A percentile compares a stretch with the other conserved stretches of the same genome.
These are phyloP conservation scores for Gnaphalium uliginosum DNA, from an alignment of 129 eudicot species.

Conservation along the genomic window DNA sequence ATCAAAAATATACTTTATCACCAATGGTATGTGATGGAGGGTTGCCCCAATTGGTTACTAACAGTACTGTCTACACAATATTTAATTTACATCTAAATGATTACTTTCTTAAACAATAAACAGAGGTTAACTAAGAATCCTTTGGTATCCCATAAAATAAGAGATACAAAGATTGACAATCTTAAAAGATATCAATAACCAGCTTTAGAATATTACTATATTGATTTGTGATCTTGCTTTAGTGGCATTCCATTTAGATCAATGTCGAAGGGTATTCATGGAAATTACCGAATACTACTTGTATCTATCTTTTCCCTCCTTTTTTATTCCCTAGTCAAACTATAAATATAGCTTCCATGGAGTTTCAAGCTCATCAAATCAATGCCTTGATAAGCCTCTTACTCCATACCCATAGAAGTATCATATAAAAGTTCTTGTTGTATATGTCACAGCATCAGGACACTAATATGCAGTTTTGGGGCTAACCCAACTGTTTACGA, in stretches of 20 bases:
- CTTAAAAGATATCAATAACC: conserved; percentile 14
- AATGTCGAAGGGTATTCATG: conserved; percentile 15
- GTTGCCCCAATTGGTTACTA: conserved; percentile 12
- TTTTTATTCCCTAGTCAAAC: conserved; percentile 26
- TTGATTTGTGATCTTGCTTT: conserved; percentile 11
- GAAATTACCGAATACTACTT: conserved; percentile 20
- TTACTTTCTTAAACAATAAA: neutral
- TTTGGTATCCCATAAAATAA: conserved; percentile 10
- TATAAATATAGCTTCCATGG: conserved; percentile 30
- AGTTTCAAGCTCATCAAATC: conserved; percentile 13
- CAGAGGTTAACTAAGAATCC: conserved; percentile 5
- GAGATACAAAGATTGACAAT: conserved; percentile 4
- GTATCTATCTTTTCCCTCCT: conserved; percentile 23
- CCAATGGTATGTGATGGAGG: conserved; percentile 12
- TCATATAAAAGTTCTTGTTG: conserved; percentile 10
- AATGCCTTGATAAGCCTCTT: conserved; percentile 1
- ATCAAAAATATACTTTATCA: conserved; percentile 21
- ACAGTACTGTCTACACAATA: conserved; percentile 11
- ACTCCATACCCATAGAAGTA: neutral
- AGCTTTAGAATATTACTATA: conserved; percentile 28
- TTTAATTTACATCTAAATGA: conserved; percentile 7
- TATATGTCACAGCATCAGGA: neutral
- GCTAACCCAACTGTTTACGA: conserved; percentile 65
- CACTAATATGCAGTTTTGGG: conserved; percentile 55
- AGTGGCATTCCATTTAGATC: conserved; percentile 19